Percentiles rank a stretch among this genome's conserved stretches.
phyloP scores from a whole-genome alignment of 2,329 filamentous ascomycete species.

The Penicillium hordei region DNA sequence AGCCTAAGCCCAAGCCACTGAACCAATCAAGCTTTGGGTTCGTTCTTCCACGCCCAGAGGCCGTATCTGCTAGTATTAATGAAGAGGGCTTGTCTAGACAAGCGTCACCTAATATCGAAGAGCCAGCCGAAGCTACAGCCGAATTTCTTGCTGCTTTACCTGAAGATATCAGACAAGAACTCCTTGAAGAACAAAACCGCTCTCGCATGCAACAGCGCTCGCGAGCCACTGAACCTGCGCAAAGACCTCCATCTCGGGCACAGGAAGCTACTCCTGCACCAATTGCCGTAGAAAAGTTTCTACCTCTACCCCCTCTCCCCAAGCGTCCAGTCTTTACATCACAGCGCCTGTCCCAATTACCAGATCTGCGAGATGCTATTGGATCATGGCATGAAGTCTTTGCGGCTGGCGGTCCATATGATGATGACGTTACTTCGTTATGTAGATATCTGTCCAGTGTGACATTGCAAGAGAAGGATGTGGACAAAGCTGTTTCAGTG shows the following conservation, averaged over 20 bases:
- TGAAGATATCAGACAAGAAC: constrained; percentile 73
- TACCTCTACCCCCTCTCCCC: constrained; percentile 50
- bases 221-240: constrained; percentile 47
- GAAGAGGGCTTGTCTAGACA: constrained; percentile 20
- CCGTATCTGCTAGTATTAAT: constrained; percentile 12
- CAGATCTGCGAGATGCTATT: constrained; percentile 72
- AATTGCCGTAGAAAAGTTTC: constrained; percentile 23
- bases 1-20: constrained; percentile 51
- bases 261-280: constrained; percentile 20
- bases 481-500: constrained; percentile 70
- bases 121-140: constrained; percentile 53
- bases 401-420: constrained; percentile 70
- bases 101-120: constrained; percentile 32
- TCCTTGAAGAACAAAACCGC: constrained; percentile 71
- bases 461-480: constrained; percentile 71
- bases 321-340: constrained; percentile 63
- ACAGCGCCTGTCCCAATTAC: constrained; percentile 53
- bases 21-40: constrained; percentile 80
- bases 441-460: constrained; percentile 71
- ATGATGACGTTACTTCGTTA: constrained; percentile 73
- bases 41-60: constrained; percentile 40
- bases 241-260: constrained; percentile 17
- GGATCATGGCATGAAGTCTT: constrained; percentile 75
- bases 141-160: constrained; percentile 81
- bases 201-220: constrained; percentile 59